These are phyloP conservation scores for Solanum hybrid DNA, from an alignment of 305 asterid genomes.

Conservation along the genomic window DNA sequence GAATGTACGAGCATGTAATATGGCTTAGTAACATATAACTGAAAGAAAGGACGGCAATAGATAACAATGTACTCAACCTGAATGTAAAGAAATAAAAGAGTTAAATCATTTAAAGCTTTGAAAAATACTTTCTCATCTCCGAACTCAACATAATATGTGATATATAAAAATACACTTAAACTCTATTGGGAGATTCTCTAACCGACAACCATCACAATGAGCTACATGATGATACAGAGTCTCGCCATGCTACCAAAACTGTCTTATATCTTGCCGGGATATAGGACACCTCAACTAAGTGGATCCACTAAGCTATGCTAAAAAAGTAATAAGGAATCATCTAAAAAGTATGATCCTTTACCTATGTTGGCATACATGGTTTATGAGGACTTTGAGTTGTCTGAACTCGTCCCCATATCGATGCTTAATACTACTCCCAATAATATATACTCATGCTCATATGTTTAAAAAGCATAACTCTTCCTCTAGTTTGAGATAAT, in stretches of 20 bases:
- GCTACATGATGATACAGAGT: neutral
- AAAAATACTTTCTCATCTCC: neutral
- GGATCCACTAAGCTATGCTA: neutral
- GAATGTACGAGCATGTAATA: neutral
- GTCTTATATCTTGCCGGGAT: neutral
- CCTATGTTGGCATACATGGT: neutral
- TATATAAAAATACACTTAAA: neutral
- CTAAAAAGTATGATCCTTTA: neutral
- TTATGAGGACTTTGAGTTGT: neutral
- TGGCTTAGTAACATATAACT: neutral
- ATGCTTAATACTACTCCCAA: neutral
- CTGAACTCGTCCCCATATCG: neutral
- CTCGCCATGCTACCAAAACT: neutral
- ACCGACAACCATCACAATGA: neutral
- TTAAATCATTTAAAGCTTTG: neutral
- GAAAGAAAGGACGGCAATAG: neutral
- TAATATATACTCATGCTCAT: neutral
- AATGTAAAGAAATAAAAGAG: neutral
- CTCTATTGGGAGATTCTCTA: neutral
- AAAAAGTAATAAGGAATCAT: too few species aligned
- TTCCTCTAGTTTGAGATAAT: neutral
- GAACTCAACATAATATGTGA: neutral
- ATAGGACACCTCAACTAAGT: neutral
- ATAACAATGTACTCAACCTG: neutral
- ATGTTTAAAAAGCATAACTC: too few species aligned